Conservation (phyloP, 2,329 filamentous ascomycete genomes). For the Leptographium flavum region DNA sequence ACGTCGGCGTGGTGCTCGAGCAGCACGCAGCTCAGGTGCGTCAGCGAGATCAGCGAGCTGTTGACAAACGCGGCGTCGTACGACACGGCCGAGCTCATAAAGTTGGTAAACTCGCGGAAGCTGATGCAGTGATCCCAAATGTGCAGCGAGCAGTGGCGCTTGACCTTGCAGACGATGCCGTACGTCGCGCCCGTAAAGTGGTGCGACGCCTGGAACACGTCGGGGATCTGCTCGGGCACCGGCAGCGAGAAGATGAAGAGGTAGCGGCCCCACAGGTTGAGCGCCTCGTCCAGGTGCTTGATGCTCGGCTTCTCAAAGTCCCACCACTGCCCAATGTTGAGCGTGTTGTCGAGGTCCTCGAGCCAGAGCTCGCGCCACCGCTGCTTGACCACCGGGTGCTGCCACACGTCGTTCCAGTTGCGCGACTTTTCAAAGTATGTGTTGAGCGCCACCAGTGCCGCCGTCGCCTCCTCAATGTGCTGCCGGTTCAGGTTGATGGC, state of each 20-base stretch:
- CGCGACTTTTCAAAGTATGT: conserved; percentile 26
- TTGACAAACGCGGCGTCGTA: conserved; percentile 11
- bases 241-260: conserved; percentile 43
- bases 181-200: conserved; percentile 41
- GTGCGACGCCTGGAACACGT: conserved; percentile 42
- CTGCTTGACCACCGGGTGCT: conserved; percentile 25
- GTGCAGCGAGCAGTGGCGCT: conserved; percentile 36
- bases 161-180: conserved; percentile 41
- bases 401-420: conserved; percentile 33
- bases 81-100: conserved; percentile 13
- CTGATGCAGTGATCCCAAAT: conserved; percentile 46
- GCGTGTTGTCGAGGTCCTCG: conserved; percentile 20
- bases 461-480: conserved; percentile 28
- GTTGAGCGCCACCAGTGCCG: conserved; percentile 30
- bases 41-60: conserved; percentile 12
- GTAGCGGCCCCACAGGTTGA: conserved; percentile 23
- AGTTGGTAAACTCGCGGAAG: conserved; percentile 36
- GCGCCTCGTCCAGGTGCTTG: conserved; percentile 17
- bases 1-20: conserved; percentile 37
- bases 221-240: conserved; percentile 37
- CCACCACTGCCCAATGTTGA: conserved; percentile 13
- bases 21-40: conserved; percentile 9
- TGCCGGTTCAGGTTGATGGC: conserved; percentile 23
- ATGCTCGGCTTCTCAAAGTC: conserved; percentile 19
- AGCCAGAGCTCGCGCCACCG: conserved; percentile 33